phyloP scores from a whole-genome alignment of 768 basidiomycete genomes.

The Hirschioporus abietinus region DNA sequence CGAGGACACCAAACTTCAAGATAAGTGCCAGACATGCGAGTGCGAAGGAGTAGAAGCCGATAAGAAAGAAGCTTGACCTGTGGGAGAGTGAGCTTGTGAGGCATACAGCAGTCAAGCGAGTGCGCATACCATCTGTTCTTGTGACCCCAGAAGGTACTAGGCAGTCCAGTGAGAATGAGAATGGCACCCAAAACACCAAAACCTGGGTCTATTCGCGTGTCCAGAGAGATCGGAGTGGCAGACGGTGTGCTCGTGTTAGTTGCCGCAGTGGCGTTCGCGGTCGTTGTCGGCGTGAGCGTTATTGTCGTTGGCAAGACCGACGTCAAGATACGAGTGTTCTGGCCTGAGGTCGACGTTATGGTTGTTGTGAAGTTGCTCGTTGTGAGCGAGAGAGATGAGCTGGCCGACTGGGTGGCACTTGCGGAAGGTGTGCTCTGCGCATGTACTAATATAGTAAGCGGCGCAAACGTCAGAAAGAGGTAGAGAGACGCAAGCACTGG shows the following conservation, averaged over 20 bases:
- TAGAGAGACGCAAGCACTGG: slow-evolving; percentile 10
- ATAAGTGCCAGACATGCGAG: slow-evolving; percentile 86
- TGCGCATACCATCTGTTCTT: slow-evolving; percentile 84
- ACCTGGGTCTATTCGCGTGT: slow-evolving; percentile 75
- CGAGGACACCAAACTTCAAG: slow-evolving; percentile 79
- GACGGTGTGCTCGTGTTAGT: slow-evolving; percentile 28
- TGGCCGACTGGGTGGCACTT: slow-evolving; percentile 18
- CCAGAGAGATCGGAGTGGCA: slow-evolving; percentile 33
- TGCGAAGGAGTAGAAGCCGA: slow-evolving; percentile 85
- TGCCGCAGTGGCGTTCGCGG: slow-evolving; percentile 39
- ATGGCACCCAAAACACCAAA: slow-evolving; percentile 87
- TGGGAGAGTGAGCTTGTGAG: slow-evolving; percentile 12
- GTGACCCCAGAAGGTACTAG: slow-evolving; percentile 88
- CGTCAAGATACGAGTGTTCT: slow-evolving; percentile 44
- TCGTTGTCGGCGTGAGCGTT: slow-evolving; percentile 39
- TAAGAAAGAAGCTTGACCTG: slow-evolving; percentile 92
- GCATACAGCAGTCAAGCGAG: slow-evolving; percentile 10
- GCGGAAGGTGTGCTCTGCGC: slow-evolving; percentile 30
- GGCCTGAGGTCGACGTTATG: slow-evolving; percentile 42
- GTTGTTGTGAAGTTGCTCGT: slow-evolving; percentile 49
- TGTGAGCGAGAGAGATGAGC: slow-evolving; percentile 44
- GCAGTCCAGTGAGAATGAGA: slow-evolving; percentile 85
- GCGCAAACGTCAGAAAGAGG: slow-evolving; percentile 19
- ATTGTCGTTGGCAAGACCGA: slow-evolving; percentile 55
- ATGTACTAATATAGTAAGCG: slow-evolving; percentile 28